Evolutionary conservation across 176 grass and related monocot genomes (phyloP).

Genomic region (Aegilops speltoides): DNA sequence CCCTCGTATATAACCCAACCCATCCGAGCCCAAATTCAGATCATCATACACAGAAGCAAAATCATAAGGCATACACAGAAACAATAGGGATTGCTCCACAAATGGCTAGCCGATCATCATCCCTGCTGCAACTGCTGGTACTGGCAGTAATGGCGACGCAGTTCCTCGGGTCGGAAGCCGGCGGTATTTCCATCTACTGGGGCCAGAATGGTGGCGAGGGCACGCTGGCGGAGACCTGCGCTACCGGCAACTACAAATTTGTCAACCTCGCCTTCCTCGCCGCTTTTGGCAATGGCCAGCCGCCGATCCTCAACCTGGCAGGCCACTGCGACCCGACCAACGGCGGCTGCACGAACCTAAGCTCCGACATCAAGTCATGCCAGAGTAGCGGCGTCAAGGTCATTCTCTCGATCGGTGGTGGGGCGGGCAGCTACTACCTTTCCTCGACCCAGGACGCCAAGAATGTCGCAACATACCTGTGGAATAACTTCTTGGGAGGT

Average conservation of each 20-base stretch:
- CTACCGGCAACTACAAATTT: background rate
- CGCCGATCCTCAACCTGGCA: background rate
- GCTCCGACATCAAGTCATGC: constrained; percentile 39
- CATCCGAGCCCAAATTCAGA: background rate
- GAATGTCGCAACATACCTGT: background rate
- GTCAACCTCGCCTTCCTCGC: constrained; percentile 32
- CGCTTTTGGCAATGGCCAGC: constrained; percentile 57
- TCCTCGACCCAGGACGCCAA: constrained; percentile 25
- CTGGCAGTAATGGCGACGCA: background rate
- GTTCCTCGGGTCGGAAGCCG: background rate
- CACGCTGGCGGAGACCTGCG: constrained; percentile 26
- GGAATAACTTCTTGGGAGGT: background rate
- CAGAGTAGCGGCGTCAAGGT: constrained; percentile 49
- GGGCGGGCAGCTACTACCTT: constrained; percentile 29
- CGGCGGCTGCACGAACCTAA: constrained; percentile 26
- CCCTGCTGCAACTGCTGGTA: background rate
- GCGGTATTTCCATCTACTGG: constrained; percentile 29
- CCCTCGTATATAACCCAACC: constrained; percentile 1
- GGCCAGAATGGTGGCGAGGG: constrained; percentile 45
- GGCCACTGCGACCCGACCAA: background rate
- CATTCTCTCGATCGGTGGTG: constrained; percentile 53
- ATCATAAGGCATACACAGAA: background rate
- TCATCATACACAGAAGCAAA: background rate
- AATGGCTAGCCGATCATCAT: constrained; percentile 20
- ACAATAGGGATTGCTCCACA: background rate